Evolutionary conservation across 306 rosid genomes (phyloP).

Genomic region (Erythrophleum fordii): DNA sequence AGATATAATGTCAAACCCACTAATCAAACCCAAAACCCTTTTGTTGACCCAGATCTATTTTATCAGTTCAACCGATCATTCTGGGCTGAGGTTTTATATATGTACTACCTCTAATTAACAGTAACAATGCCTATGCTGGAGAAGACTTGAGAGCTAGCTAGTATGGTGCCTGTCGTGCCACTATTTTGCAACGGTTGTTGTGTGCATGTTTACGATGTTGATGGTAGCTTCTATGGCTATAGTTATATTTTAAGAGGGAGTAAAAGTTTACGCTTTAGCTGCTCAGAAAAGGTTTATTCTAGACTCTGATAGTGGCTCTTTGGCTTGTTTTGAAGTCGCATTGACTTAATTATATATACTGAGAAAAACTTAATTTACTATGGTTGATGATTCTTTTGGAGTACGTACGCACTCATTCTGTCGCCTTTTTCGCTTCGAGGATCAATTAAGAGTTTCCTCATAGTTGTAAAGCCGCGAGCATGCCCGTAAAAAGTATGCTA

Average conservation of each 20-base stretch:
- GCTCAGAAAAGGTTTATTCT: conserved; percentile 17
- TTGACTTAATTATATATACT: conserved; percentile 23
- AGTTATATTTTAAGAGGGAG: background rate
- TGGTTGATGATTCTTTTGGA: conserved; percentile 18
- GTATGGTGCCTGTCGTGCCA: conserved; percentile 29
- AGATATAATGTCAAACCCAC: no score
- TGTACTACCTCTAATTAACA: conserved; percentile 1
- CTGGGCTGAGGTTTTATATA: no score
- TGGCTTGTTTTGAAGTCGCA: conserved; percentile 20
- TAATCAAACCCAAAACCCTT: background rate
- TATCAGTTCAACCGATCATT: background rate
- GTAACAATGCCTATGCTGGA: no score
- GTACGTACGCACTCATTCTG: background rate
- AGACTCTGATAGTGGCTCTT: conserved; percentile 22
- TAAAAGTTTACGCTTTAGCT: conserved; percentile 22
- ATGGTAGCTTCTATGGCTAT: background rate
- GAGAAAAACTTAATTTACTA: background rate
- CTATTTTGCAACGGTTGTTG: conserved; percentile 12
- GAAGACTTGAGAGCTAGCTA: conserved; percentile 31
- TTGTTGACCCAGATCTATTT: background rate
- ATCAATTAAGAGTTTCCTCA: conserved; percentile 5
- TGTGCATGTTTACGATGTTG: conserved; percentile 11
- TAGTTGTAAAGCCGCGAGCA: background rate
- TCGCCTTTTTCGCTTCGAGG: background rate
- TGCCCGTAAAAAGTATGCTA: background rate